Base-by-base conservation (phyloP, 1,284 basidiomycete genomes). In the Earliella scabrosa region DNA sequence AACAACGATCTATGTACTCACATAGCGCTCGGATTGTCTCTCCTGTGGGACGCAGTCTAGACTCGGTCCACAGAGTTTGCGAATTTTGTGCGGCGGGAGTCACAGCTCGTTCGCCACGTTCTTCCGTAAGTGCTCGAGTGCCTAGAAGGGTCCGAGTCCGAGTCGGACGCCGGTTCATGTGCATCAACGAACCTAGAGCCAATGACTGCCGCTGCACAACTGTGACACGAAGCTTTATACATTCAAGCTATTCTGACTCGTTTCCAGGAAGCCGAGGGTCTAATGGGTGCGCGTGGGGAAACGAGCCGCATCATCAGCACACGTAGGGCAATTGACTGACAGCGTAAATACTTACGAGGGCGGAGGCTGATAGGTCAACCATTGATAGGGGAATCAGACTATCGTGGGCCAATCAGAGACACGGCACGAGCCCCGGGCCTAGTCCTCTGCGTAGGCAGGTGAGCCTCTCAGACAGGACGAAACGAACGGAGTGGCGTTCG, bases 311-410 rank as follows among this genome's bases (percentile, higher is more conserved):
- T 5, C 27, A 39, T 31, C 35, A 26, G 32, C 24, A 3, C 27
- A 27, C 26, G 14, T 36, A 36, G 48, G 29, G 48, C 26, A 27
- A 20, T n/a, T 27, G 11, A 29, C 39, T 13, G 47, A 43, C 40
- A 43, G 21, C n/a, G 23, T 13, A 23, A 29, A 32, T 38, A 27
- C 49, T 43, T 39, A 47, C 54, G 29, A 35, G 53, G 20, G 21
- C 23, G 54, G 18, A 11, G 16, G 54, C 39, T 29, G 38, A 36
- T 23, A 24, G 39, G 18, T 29, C 27, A 10, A n/a, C 13, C 40
- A 9, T 7, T 27, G 45, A 47, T 53, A 47, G 52, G 52, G 32
- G 29, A 34, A 53, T 53, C 45, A 52, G 38, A 48, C 38, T 27
- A 35, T 34, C 44, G 32, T 26, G 18, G 39, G 14, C 54, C 49